These are phyloP conservation scores for Nicotiana undulata DNA, from an alignment of 257 asterid species.

Conservation along the genomic window DNA sequence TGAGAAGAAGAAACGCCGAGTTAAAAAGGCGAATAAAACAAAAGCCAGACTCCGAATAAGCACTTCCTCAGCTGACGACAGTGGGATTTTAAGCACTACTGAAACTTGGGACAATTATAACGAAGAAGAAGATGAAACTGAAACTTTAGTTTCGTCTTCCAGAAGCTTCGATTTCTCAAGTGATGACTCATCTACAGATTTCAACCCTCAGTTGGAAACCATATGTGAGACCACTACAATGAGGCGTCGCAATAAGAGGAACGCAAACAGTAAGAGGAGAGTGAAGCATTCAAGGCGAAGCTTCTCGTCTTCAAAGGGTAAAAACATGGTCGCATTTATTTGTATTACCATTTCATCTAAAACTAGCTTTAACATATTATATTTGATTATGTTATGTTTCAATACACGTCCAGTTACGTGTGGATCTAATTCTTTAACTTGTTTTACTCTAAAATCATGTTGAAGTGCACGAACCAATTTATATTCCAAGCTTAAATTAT, in stretches of 20 bases:
- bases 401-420: no score
- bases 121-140: slow-evolving; percentile 20
- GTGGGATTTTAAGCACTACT: slow-evolving; percentile 44
- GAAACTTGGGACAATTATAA: slow-evolving; percentile 6
- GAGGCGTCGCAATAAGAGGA: slow-evolving; percentile 9
- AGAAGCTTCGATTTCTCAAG: slow-evolving; percentile 17
- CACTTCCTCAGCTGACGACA: slow-evolving; percentile 57
- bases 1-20: slow-evolving; percentile 16
- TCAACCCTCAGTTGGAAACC: slow-evolving; percentile 21
- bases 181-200: slow-evolving; percentile 29
- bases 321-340: not conserved
- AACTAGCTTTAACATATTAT: not conserved
- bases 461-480: no score
- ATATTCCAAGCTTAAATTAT: no score
- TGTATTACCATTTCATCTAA: not conserved
- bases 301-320: slow-evolving; percentile 5
- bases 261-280: slow-evolving; percentile 14
- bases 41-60: slow-evolving; percentile 29
- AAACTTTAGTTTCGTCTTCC: slow-evolving; percentile 30
- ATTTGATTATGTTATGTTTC: no score
- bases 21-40: slow-evolving; percentile 23
- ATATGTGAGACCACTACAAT: slow-evolving; percentile 13
- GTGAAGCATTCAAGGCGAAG: not conserved
- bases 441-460: no score
- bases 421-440: no score